Evolutionary conservation across 2,329 filamentous ascomycete genomes (phyloP), one percentile per base, ranked within the genome.

Genomic region (Juglanconis juglandina): DNA sequence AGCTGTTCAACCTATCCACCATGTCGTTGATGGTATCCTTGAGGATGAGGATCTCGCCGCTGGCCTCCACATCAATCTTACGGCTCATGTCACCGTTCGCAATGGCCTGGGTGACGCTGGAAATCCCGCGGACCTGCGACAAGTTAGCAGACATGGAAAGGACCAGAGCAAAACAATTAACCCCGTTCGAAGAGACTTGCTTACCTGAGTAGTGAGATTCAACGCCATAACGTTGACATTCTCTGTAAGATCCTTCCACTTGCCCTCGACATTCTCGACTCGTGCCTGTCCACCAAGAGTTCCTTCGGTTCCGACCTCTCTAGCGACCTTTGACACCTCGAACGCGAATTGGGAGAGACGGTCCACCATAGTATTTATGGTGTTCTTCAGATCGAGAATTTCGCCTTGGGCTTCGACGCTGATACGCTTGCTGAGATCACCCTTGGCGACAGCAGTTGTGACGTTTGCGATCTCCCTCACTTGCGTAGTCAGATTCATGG

Each of bases 1-100:
- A 98, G 66, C 94, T 94, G 62, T 95, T 96, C 54, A 99, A 79
- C 64, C 94, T 87, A 72, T 93, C 93, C 66, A 98, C 94, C 94
- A 97, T 97, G 86, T 97, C 94, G 74, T 97, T 97, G 79, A 97
- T 96, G 48, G 94, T 98, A 71, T 96, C 92, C 73, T 97, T 97
- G 56, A 98, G 79, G 3, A 96, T 88, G 65, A 95, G 85, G 65
- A 98, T 96, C 75, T 98, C 94, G 76, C 94, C 94, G 75, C 94
- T 92, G 57, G 94, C 94, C 69, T 96, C 90, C 7, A 98, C 94
- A 66, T 96, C 90, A 69, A 98, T 96, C 77, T 95, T 95, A 74
- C 93, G 90, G 75, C 90, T 96, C 86, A 98, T 92, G 76, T 97
- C 92, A 70, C 94, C 94, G 71, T 95, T 92, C 66, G 93, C 93